A percentile compares a stretch with the other conserved stretches of the same genome.
Evolutionary conservation across 345 rosid species (phyloP).

Genomic region (Acer saccharum): DNA sequence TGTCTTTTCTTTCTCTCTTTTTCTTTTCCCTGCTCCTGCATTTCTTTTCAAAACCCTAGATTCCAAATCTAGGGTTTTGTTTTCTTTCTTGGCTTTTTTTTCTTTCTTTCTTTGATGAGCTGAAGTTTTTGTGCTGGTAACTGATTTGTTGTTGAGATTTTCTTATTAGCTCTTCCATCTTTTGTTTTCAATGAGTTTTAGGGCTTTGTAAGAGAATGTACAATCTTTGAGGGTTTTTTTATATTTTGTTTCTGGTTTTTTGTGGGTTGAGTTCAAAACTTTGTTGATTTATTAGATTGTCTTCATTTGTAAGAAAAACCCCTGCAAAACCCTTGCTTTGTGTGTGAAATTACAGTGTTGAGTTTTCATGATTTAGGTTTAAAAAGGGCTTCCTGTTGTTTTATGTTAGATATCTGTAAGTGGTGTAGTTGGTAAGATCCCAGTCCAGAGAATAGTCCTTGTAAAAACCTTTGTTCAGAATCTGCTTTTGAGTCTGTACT

Average conservation of each 20-base stretch:
- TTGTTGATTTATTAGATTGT: slow-evolving; percentile 22
- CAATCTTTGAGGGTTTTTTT: slow-evolving; percentile 15
- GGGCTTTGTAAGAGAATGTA: slow-evolving; percentile 23
- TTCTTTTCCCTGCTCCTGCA: slow-evolving; percentile 20
- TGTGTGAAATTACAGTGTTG: slow-evolving; percentile 26
- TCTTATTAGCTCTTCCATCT: slow-evolving; percentile 13
- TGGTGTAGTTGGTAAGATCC: slow-evolving; percentile 11
- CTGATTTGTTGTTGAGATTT: slow-evolving; percentile 13
- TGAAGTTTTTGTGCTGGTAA: slow-evolving; percentile 4
- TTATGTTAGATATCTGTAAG: slow-evolving; percentile 19
- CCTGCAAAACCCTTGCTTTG: slow-evolving; percentile 23
- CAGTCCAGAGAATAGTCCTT: slow-evolving; percentile 14
- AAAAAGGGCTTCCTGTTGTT: not conserved
- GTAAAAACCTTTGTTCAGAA: slow-evolving; percentile 9
- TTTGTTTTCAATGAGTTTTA: slow-evolving; percentile 1
- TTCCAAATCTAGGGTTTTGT: slow-evolving; percentile 52
- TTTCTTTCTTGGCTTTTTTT: not conserved
- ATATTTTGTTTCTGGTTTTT: slow-evolving; percentile 6
- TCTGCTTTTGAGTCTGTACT: slow-evolving; percentile 19
- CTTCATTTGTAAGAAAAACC: slow-evolving; percentile 20
- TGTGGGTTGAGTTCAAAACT: slow-evolving; percentile 10
- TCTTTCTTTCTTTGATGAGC: not conserved
- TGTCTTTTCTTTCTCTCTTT: slow-evolving; percentile 24
- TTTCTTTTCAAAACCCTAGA: slow-evolving; percentile 49
- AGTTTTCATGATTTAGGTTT: slow-evolving; percentile 19